Percentiles rank a stretch among this genome's conserved stretches.
Conservation (phyloP, 2,329 filamentous ascomycete species). For the Scedosporium apiospermum region DNA sequence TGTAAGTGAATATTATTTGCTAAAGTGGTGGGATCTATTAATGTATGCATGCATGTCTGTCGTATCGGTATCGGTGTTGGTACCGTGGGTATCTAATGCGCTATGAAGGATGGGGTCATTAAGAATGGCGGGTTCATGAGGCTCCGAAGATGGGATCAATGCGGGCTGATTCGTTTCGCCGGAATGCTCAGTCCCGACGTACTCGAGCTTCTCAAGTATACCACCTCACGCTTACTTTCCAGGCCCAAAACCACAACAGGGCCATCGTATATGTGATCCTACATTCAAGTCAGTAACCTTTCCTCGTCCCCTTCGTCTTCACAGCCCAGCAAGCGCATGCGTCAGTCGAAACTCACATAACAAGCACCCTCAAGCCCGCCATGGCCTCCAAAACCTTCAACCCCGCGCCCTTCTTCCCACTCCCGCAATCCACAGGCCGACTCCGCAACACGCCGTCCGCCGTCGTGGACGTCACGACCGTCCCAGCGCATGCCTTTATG, state of each 20-base stretch:
- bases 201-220: neutral
- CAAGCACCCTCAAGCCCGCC: neutral
- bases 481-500: neutral
- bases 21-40: neutral
- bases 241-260: slow-evolving; percentile 1
- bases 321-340: too few species aligned
- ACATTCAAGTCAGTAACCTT: neutral
- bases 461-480: neutral
- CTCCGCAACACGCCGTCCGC: neutral
- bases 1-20: neutral
- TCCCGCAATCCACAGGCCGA: neutral
- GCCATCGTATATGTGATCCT: neutral
- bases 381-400: neutral
- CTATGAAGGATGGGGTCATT: neutral
- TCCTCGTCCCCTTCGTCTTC: too few species aligned
- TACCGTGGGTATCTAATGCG: neutral
- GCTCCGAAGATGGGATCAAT: neutral
- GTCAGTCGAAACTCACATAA: neutral
- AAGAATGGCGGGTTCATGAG: neutral
- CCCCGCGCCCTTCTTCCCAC: neutral
- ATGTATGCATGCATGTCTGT: neutral
- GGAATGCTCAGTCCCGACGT: neutral
- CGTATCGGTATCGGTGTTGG: neutral
- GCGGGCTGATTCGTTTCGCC: neutral
- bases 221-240: neutral